These are phyloP conservation scores for Kondoa malvinella DNA, from an alignment of 768 basidiomycete species.

Conservation along the genomic window DNA sequence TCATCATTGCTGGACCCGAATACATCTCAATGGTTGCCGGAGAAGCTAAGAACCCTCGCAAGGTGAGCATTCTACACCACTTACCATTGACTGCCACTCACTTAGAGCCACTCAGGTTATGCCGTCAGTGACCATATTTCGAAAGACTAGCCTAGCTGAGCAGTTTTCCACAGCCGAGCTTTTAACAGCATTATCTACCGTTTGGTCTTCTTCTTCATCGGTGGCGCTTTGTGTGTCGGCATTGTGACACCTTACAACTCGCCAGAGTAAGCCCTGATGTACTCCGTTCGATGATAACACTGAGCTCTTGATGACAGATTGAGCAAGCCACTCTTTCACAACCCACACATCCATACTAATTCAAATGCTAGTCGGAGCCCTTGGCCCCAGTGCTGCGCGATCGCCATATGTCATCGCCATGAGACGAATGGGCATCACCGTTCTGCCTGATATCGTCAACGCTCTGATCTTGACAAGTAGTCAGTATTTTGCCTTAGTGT, in stretches of 20 bases:
- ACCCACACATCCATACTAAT: background rate
- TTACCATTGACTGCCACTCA: background rate
- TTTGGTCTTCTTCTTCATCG: constrained; percentile 35
- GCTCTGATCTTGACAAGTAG: constrained; percentile 12
- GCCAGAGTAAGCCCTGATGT: background rate
- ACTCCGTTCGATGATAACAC: background rate
- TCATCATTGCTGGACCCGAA: constrained; percentile 18
- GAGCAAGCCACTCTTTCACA: too few relatives aligned
- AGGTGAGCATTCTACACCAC: background rate
- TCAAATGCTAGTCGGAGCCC: background rate
- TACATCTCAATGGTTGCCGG: constrained; percentile 19
- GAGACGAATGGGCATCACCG: constrained; percentile 8
- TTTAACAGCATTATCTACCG: constrained; percentile 13
- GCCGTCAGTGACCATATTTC: background rate
- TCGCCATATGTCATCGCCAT: background rate
- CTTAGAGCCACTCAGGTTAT: background rate
- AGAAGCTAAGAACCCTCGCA: constrained; percentile 15
- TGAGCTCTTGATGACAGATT: background rate
- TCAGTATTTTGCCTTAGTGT: too few relatives aligned
- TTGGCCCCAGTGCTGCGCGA: background rate
- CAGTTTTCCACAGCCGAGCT: background rate
- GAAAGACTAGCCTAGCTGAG: background rate
- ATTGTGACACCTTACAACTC: constrained; percentile 56
- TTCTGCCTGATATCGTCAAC: constrained; percentile 21
- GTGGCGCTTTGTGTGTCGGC: constrained; percentile 57